Percentiles rank a stretch among this genome's conserved stretches.
Conservation (phyloP, 495 filamentous ascomycete genomes). For the Coniosporium apollinis region DNA sequence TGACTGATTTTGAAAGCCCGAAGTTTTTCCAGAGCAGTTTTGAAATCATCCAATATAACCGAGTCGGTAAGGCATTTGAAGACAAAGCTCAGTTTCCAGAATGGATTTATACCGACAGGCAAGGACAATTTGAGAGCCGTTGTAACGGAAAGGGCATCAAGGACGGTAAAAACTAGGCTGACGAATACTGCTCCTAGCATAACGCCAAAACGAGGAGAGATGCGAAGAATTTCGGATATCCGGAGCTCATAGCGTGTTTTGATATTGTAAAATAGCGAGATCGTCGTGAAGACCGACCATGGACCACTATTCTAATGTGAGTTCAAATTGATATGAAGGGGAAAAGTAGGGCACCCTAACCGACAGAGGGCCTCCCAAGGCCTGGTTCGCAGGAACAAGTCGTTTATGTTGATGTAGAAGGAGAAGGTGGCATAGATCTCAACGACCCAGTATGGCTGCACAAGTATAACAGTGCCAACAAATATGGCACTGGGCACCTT, state of each 20-base stretch:
- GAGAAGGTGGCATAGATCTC: constrained; percentile 21
- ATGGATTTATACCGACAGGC: constrained; percentile 23
- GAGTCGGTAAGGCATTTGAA: constrained; percentile 41
- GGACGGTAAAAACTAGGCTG: constrained; percentile 32
- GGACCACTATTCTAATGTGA: constrained; percentile 25
- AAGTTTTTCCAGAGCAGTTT: constrained; percentile 31
- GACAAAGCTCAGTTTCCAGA: constrained; percentile 33
- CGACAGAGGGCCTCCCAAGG: constrained; percentile 32
- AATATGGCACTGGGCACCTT: constrained; percentile 6
- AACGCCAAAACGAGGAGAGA: constrained; percentile 36
- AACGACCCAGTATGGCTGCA: constrained; percentile 16
- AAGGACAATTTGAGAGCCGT: constrained; percentile 7
- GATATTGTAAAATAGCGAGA: constrained; percentile 35
- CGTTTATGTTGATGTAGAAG: constrained; percentile 14
- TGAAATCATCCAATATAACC: constrained; percentile 41
- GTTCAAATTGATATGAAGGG: not conserved
- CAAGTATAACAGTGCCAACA: constrained; percentile 16
- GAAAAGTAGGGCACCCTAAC: constrained; percentile 9
- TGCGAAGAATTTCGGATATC: constrained; percentile 26
- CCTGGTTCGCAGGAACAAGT: constrained; percentile 28
- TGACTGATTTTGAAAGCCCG: constrained; percentile 14
- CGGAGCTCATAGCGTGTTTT: constrained; percentile 34
- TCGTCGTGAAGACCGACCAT: constrained; percentile 39
- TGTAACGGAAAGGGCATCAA: constrained; percentile 26
- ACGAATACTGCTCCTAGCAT: constrained; percentile 36